phyloP scores from a whole-genome alignment of 2,329 filamentous ascomycete genomes.

The Monilinia fructicola region DNA sequence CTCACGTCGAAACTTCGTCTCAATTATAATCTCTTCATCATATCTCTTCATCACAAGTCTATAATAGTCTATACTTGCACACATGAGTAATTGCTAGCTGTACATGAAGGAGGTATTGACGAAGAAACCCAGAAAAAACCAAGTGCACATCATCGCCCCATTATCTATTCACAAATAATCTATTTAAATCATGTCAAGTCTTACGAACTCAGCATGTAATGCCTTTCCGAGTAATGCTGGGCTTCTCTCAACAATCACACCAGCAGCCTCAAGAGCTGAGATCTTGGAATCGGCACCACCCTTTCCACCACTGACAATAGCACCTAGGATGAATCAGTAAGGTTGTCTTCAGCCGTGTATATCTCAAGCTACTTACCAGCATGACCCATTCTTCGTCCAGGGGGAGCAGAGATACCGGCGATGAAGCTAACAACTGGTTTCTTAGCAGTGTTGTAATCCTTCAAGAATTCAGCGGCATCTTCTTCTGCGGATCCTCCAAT shows the following conservation, averaged over 20 bases:
- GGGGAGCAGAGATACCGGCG: slow-evolving; percentile 94
- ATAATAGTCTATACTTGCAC: slow-evolving; percentile 25
- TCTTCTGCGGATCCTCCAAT: slow-evolving; percentile 97
- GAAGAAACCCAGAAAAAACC: slow-evolving; percentile 33
- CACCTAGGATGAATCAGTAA: slow-evolving; percentile 47
- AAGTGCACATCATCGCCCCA: slow-evolving; percentile 35
- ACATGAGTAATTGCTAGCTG: slow-evolving; percentile 39
- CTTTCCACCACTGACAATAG: slow-evolving; percentile 96
- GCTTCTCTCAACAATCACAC: slow-evolving; percentile 94
- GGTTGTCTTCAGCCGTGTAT: neutral
- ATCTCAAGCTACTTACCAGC: slow-evolving; percentile 58
- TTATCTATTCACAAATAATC: slow-evolving; percentile 34
- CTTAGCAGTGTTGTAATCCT: slow-evolving; percentile 83
- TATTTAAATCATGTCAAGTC: slow-evolving; percentile 83
- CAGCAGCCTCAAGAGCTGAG: slow-evolving; percentile 84
- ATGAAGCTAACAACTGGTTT: slow-evolving; percentile 99
- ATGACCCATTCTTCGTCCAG: slow-evolving; percentile 97
- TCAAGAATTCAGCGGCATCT: slow-evolving; percentile 95
- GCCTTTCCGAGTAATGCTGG: slow-evolving; percentile 91
- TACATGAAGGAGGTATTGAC: slow-evolving; percentile 41
- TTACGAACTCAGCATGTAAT: slow-evolving; percentile 92
- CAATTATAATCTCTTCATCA: slow-evolving; percentile 17
- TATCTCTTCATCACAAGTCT: slow-evolving; percentile 21
- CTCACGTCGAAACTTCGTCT: neutral
- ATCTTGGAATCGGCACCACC: slow-evolving; percentile 99